These are phyloP conservation scores for Phytophthora fragariae DNA, from an alignment of 352 stramenopile genomes.

Conservation along the genomic window DNA sequence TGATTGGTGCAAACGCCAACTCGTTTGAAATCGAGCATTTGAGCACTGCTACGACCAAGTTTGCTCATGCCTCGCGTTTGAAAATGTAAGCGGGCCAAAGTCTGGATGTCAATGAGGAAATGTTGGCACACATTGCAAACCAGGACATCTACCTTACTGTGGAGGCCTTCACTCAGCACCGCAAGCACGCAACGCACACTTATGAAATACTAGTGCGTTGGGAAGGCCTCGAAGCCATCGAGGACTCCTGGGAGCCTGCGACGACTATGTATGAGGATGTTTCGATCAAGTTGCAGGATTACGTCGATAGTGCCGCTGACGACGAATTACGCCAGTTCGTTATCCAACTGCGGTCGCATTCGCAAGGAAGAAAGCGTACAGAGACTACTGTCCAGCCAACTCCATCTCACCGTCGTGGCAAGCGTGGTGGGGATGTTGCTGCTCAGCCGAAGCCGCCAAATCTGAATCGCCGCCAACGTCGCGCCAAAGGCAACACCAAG, in stretches of 20 bases:
- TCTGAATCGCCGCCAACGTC: conserved; percentile 1
- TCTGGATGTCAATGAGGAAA: conserved; percentile 15
- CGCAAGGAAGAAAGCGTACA: conserved; percentile 2
- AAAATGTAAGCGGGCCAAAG: conserved; percentile 14
- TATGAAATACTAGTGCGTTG: neutral
- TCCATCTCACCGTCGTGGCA: neutral
- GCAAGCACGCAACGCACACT: no score
- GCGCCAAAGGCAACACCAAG: conserved; percentile 1
- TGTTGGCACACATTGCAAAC: conserved; percentile 14
- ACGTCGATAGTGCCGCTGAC: neutral
- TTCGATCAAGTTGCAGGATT: conserved; percentile 1
- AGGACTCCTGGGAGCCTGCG: neutral
- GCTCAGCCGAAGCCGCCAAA: neutral
- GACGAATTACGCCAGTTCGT: neutral
- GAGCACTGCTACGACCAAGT: neutral
- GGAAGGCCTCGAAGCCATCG: conserved; percentile 2
- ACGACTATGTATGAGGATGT: conserved; percentile 4
- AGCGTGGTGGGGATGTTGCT: neutral
- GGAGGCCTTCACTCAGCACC: no score
- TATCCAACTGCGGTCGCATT: neutral
- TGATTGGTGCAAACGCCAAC: conserved; percentile 13
- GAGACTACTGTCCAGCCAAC: neutral
- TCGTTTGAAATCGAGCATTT: conserved; percentile 23
- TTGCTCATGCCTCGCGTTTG: conserved; percentile 8
- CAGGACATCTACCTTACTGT: conserved; percentile 15